Conservation (phyloP, 1,284 basidiomycete genomes). For the Cystobasidium slooffiae region DNA sequence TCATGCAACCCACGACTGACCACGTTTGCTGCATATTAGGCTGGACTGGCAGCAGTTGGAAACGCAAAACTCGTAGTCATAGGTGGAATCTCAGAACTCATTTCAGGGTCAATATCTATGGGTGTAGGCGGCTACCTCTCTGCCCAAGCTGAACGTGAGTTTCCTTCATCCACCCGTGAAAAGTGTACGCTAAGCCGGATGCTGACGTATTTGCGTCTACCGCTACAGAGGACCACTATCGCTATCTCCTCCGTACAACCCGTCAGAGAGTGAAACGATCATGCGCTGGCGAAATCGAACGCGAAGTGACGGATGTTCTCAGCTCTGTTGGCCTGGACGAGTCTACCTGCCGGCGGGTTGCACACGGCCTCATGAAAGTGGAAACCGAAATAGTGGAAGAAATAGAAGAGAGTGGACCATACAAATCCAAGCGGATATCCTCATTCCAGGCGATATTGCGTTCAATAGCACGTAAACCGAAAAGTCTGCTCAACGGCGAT, state of each 20-base stretch:
- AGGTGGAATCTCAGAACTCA: conserved; percentile 61
- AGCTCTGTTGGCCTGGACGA: conserved; percentile 87
- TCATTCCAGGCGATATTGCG: conserved; percentile 48
- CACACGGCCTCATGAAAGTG: conserved; percentile 70
- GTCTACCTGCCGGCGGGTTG: conserved; percentile 75
- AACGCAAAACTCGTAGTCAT: conserved; percentile 76
- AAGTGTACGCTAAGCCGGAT: background rate
- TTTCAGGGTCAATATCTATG: conserved; percentile 93
- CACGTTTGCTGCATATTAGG: background rate
- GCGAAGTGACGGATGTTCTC: conserved; percentile 86
- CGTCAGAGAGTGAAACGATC: conserved; percentile 77
- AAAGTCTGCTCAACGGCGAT: conserved; percentile 44
- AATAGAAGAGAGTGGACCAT: conserved; percentile 48
- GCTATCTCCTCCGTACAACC: conserved; percentile 68
- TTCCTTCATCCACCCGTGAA: conserved; percentile 54
- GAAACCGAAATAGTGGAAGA: conserved; percentile 48
- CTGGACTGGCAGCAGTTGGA: conserved; percentile 87
- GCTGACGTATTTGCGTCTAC: background rate
- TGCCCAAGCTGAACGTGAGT: conserved; percentile 92
- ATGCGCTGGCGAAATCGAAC: conserved; percentile 92
- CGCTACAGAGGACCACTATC: conserved; percentile 62
- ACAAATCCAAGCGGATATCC: conserved; percentile 29
- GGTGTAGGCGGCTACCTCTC: conserved; percentile 96
- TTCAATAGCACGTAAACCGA: conserved; percentile 49
- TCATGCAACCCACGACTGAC: background rate